These are phyloP conservation scores for Medicago arabica DNA, from an alignment of 306 rosid species.

Conservation along the genomic window DNA sequence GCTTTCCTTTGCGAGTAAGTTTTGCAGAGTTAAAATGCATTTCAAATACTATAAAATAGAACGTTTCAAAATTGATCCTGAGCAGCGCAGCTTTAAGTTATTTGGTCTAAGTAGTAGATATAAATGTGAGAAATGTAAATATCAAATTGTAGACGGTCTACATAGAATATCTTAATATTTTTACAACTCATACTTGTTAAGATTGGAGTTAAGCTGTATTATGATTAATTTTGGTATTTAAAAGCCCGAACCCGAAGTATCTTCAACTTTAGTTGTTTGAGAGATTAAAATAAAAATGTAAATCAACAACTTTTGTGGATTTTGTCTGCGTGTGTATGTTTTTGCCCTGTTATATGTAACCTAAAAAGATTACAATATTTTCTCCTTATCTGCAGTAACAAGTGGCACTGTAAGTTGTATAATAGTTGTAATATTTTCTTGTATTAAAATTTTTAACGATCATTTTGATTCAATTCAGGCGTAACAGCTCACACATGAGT, in stretches of 20 bases:
- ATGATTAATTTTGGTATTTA: conserved; percentile 5
- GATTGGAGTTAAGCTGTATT: conserved; percentile 8
- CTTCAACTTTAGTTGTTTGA: conserved; percentile 9
- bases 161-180: neutral
- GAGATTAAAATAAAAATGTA: conserved; percentile 20
- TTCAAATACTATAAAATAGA: conserved; percentile 19
- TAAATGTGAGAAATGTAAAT: conserved; percentile 19
- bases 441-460: conserved; percentile 30
- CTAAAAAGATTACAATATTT: neutral
- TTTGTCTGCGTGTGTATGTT: neutral
- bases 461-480: conserved; percentile 62
- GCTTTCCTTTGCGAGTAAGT: conserved; percentile 99
- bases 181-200: conserved; percentile 4
- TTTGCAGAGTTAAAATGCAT: conserved; percentile 21
- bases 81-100: conserved; percentile 4
- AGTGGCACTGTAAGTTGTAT: conserved; percentile 22
- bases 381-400: neutral
- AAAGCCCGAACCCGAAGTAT: conserved; percentile 6
- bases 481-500: conserved; percentile 94
- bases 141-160: conserved; percentile 2
- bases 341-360: neutral
- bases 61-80: neutral
- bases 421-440: conserved; percentile 1
- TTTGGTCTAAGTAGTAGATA: conserved; percentile 7
- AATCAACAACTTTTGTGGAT: conserved; percentile 12